Base-by-base conservation (phyloP, 2,329 filamentous ascomycete genomes). In the Aspergillus neoniger region DNA sequence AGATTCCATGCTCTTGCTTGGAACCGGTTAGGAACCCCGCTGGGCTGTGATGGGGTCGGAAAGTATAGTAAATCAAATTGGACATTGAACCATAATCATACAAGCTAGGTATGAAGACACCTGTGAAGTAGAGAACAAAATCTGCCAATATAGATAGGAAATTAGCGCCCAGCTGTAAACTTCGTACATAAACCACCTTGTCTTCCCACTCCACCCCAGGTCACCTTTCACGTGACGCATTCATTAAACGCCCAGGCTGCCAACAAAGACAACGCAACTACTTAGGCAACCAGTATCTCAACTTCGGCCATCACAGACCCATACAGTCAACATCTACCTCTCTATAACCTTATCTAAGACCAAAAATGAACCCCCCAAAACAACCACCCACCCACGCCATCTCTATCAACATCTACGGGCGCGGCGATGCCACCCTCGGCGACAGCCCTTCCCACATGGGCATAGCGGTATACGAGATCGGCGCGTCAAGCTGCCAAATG, bases 341-440 rank as follows among this genome's bases (percentile, higher is more conserved):
- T 8, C 4, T 5, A 25, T 14, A 17, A 10, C 3, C 23, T 4
- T 15, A 49, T n/a, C 7, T 3, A 8, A 25, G 1, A 49, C 4
- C 23, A 28, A n/a, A 8, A 9, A 19, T 49, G 44, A 1, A 15
- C 2, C 8, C 2, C 1, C 3, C 5, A 15, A 15, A 10, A 14
- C 4, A 49, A 14, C 14, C 14, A 5, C 14, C 23, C 2, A 49
- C 44, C 44, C 44, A 52, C 19, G 49, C 25, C 49, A 49, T 68
- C n/a, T 62, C 61, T 15, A 56, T 67, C 19, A 67, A 67, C 44
- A 64, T 69, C 59, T 67, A 68, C 57, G 65, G 65, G n/a, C 66
- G 63, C 19, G 67, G 67, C 10, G 59, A 68, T 36, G 61, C 59
- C 38, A 53, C 53, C 5, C 65, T 68, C 50, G 63, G 60, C 36